Base-by-base conservation (phyloP, 1,284 basidiomycete species). In the Ganoderma boninense region DNA sequence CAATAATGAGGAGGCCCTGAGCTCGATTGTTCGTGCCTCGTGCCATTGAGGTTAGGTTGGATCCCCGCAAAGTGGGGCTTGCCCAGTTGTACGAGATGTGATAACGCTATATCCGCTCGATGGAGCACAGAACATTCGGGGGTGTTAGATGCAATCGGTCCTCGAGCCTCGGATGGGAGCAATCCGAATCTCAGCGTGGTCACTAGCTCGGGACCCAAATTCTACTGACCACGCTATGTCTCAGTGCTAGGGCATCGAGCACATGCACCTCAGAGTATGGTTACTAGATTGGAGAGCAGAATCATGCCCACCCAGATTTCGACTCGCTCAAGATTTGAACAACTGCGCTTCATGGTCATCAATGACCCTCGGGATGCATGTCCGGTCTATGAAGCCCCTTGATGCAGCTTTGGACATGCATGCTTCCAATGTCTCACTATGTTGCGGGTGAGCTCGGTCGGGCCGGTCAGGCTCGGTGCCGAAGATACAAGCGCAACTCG, bases 11-110 rank as follows among this genome's bases (percentile, higher is more conserved):
- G 54, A 29, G 29, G 54, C 7, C n/a, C 29, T 23, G 29, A 35
- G n/a, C 29, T 29, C 54, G 54, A 32, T 20, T 57, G 29, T 57
- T 57, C 54, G 54, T 57, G 18, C 54, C 54, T 57, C 54, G 29
- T 56, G 54, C 54, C 18, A 10, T 35, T 32, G 13, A 11, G 18
- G 29, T 32, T 35, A 16, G 16, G 14, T 57, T 35, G 29, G 29
- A 3, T 0, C 54, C 32, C 29, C 54, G 54, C 54, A 35, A 57
- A 35, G 29, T 57, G 29, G 54, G 14, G 29, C 10, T 57, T 32
- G 16, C 29, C 32, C 54, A 16, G 54, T 35, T 2, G 52, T 23
- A 10, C 11, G 14, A 13, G 54, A 5, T 6, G 54, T 20, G 54
- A 57, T 57, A 35, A 52, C 23, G 5, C 23, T 26, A 57, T 57